Evolutionary conservation across 345 rosid species (phyloP), one percentile per base, ranked within the genome.

Genomic region (Rhodomyrtus tomentosa): DNA sequence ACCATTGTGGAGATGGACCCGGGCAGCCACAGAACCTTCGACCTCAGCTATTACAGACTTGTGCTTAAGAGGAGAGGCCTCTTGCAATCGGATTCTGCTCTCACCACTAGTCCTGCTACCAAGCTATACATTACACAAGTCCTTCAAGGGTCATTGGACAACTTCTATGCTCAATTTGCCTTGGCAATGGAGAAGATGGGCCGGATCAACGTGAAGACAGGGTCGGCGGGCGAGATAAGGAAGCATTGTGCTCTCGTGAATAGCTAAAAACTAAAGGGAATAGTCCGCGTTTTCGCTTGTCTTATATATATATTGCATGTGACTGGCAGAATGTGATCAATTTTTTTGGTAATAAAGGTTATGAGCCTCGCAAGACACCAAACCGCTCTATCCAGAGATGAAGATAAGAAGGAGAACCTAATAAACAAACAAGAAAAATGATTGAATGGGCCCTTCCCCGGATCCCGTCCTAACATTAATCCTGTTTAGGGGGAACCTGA

Each of bases 181-280:
- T 58, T 54, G 38, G 91, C 98, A 9, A 90, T 96, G 96, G 98
- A 93, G 92, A 95, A 93, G 89, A 89, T 95, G 96, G 96, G 93
- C 15, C 85, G 91, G 81, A 79, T 91, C 79, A 83, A 93, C 55
- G 99, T 93, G 5, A 94, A 91, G 87, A 93, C 96, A 0, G 98
- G 99, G 10, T 68, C 94, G 12, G 24, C 38, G 11, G 98, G 99
- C 1, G 93, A 91, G 83, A 95, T 96, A 55, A 92, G 99, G 87
- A 94, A 91, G 88, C 88, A 86, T 0, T 95, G 98, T 86, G 94
- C 95, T 14, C 48, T 92, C 20, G 95, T 92, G n/a, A 92, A 91
- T 85, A 90, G 91, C 10, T 11, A 0, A 36, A 40, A 40, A 16
- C 12, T 7, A 55, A 55, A 51, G 7, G 76, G 76, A 49, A 73